Evolutionary conservation across 2,329 filamentous ascomycete species (phyloP).

Genomic region (Fusarium dlaminii): DNA sequence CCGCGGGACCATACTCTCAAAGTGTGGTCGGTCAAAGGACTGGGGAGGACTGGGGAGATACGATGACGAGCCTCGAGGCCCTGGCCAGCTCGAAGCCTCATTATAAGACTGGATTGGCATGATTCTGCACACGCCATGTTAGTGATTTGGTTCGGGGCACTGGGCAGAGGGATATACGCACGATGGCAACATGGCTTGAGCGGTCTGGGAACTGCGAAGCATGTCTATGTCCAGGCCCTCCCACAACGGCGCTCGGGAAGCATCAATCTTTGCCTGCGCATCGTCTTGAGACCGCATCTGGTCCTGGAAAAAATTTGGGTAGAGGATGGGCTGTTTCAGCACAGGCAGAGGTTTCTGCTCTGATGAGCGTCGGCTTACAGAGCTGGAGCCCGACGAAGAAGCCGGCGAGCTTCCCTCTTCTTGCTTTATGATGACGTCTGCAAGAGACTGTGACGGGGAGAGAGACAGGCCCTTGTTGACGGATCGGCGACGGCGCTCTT

Average conservation of each 20-base stretch:
- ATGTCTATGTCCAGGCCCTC: background rate
- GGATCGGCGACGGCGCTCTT: slow-evolving; percentile 23
- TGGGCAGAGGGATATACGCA: slow-evolving; percentile 5
- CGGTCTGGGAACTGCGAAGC: background rate
- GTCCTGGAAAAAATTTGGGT: slow-evolving; percentile 7
- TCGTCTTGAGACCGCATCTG: background rate
- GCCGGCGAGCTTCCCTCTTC: slow-evolving; percentile 8
- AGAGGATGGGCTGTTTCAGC: slow-evolving; percentile 2
- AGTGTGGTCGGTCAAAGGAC: slow-evolving; percentile 9
- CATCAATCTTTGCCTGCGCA: slow-evolving; percentile 13
- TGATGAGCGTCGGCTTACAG: slow-evolving; percentile 21
- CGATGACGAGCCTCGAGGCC: slow-evolving; percentile 6
- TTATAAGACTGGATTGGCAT: slow-evolving; percentile 3
- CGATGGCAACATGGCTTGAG: slow-evolving; percentile 21
- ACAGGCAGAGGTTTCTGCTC: slow-evolving; percentile 31
- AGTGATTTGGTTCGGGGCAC: background rate
- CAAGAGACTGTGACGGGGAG: slow-evolving; percentile 32
- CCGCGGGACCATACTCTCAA: slow-evolving; percentile 4
- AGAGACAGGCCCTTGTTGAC: slow-evolving; percentile 8
- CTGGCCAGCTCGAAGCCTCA: slow-evolving; percentile 19
- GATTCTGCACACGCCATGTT: slow-evolving; percentile 15
- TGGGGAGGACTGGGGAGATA: background rate
- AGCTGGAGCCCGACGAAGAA: slow-evolving; percentile 11
- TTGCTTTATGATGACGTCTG: background rate
- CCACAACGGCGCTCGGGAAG: slow-evolving; percentile 1